Evolutionary conservation across 495 filamentous ascomycete species (phyloP).

Genomic region (Xylaria castorea): DNA sequence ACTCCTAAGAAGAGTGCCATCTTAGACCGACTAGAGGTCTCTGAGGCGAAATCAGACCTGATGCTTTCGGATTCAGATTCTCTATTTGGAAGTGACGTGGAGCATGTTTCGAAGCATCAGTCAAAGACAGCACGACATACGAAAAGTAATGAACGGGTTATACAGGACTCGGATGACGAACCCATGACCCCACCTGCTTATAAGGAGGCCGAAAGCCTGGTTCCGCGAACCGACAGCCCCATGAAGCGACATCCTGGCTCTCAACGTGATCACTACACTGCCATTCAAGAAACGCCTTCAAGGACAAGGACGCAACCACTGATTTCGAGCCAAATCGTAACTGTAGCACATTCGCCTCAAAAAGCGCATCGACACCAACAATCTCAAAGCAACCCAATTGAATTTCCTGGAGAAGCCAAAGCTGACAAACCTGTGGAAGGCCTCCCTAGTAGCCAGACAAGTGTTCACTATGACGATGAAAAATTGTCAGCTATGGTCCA

Average conservation of each 20-base stretch:
- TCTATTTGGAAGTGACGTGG: constrained; percentile 18
- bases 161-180: constrained; percentile 61
- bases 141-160: constrained; percentile 39
- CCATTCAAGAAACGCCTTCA: constrained; percentile 35
- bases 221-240: constrained; percentile 29
- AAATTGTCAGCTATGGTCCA: constrained; percentile 41
- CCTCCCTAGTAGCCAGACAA: constrained; percentile 17
- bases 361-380: constrained; percentile 27
- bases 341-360: constrained; percentile 31
- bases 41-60: constrained; percentile 1
- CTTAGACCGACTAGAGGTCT: not conserved
- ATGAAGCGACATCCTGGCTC: constrained; percentile 29
- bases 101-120: constrained; percentile 5
- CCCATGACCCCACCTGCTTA: constrained; percentile 39
- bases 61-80: constrained; percentile 22
- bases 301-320: constrained; percentile 29
- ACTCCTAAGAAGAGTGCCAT: constrained; percentile 23
- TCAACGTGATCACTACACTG: constrained; percentile 29
- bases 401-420: constrained; percentile 17
- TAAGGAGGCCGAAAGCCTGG: constrained; percentile 25
- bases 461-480: constrained; percentile 29
- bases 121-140: not conserved
- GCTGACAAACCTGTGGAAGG: constrained; percentile 23
- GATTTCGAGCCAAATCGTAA: constrained; percentile 26
- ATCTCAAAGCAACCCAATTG: constrained; percentile 18